Percentiles rank a stretch among this genome's conserved stretches.
Conservation (phyloP, 1,139 yeast genomes). For the Insectozyma bohioensis region DNA sequence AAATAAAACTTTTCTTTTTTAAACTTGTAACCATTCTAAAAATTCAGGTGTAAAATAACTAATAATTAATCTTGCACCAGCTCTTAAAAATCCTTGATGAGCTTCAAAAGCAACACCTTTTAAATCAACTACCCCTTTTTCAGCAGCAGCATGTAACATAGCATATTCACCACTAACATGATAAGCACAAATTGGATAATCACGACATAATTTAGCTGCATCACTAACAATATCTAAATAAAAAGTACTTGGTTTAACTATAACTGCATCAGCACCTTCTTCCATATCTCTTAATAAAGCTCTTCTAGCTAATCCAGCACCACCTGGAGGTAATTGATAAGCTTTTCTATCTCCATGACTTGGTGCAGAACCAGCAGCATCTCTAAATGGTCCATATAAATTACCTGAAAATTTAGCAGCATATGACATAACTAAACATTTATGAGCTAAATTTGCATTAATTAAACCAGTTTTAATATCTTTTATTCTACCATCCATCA, state of each 20-base stretch:
- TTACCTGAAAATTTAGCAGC: constrained; percentile 92
- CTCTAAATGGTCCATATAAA: constrained; percentile 95
- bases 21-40: constrained; percentile 75
- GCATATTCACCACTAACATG: constrained; percentile 98
- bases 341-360: constrained; percentile 88
- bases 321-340: constrained; percentile 92
- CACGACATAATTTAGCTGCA: constrained; percentile 77
- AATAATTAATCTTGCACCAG: constrained; percentile 91
- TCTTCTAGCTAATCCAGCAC: constrained; percentile 90
- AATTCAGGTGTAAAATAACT: constrained; percentile 96
- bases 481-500: constrained; percentile 93
- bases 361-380: constrained; percentile 93
- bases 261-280: constrained; percentile 96
- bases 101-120: constrained; percentile 89
- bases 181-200: constrained; percentile 90
- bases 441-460: constrained; percentile 82
- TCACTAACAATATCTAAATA: constrained; percentile 88
- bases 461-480: constrained; percentile 87
- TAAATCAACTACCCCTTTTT: constrained; percentile 87
- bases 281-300: constrained; percentile 81
- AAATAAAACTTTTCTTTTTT: constrained; percentile 1
- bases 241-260: constrained; percentile 96
- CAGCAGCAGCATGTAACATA: constrained; percentile 98
- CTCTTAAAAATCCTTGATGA: constrained; percentile 88
- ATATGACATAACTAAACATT: constrained; percentile 87